A percentile compares a stretch with the other conserved stretches of the same genome.
These are phyloP conservation scores for Gentiana macrophylla DNA, from an alignment of 257 asterid genomes.

Conservation along the genomic window DNA sequence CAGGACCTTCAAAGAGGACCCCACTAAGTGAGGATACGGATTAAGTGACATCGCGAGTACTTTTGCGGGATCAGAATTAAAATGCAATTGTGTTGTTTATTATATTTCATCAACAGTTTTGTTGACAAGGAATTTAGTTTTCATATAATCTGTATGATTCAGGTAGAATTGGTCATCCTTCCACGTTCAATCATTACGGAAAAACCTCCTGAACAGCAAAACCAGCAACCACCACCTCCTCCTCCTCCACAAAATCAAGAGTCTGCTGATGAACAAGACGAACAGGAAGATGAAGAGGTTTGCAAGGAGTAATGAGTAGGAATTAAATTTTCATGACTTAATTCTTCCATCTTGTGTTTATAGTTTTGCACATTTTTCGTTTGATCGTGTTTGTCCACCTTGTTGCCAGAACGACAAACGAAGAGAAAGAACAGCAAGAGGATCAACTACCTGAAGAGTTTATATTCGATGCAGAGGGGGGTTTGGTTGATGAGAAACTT, in stretches of 20 bases:
- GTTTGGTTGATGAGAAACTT: constrained; percentile 92
- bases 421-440: constrained; percentile 84
- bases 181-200: constrained; percentile 67
- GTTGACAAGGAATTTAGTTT: not conserved
- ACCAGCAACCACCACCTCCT: constrained; percentile 63
- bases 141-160: constrained; percentile 15
- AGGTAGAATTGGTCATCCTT: constrained; percentile 83
- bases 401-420: constrained; percentile 54
- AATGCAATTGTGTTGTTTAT: not conserved
- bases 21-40: too few relatives aligned
- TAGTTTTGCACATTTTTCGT: too few relatives aligned
- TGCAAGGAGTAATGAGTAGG: constrained; percentile 2
- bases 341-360: too few relatives aligned
- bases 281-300: constrained; percentile 53
- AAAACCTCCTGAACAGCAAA: constrained; percentile 59
- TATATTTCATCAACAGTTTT: not conserved
- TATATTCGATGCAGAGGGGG: constrained; percentile 96
- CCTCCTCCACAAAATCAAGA: constrained; percentile 83
- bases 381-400: not conserved
- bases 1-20: too few relatives aligned
- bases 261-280: constrained; percentile 62
- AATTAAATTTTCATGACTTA: not conserved
- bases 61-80: not conserved
- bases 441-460: constrained; percentile 93
- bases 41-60: too few relatives aligned